A percentile compares a stretch with the other conserved stretches of the same genome.
Conservation (phyloP, 2,329 filamentous ascomycete species). For the Botrytis byssoidea region DNA sequence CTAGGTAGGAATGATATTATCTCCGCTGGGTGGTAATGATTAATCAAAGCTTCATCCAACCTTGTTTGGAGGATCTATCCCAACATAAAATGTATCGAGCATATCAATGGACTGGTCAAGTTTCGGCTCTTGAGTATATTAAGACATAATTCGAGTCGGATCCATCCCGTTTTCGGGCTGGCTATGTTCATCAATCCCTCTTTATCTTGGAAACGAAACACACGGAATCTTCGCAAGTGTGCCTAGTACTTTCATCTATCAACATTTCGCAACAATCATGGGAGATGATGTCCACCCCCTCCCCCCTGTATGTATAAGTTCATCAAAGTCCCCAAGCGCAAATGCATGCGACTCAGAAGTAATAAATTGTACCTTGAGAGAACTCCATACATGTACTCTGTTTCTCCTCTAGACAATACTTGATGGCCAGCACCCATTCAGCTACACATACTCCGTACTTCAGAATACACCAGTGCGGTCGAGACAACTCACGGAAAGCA, state of each 20-base stretch:
- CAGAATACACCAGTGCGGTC: slow-evolving; percentile 26
- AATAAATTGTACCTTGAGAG: slow-evolving; percentile 14
- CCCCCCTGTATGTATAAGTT: slow-evolving; percentile 21
- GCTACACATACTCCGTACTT: slow-evolving; percentile 9
- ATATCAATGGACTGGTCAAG: slow-evolving; percentile 15
- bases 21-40: neutral
- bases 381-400: slow-evolving; percentile 3
- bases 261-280: neutral
- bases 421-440: slow-evolving; percentile 15
- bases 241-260: neutral
- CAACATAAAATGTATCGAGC: neutral
- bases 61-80: slow-evolving; percentile 10
- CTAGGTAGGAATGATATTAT: neutral
- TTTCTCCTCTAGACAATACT: neutral
- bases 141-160: slow-evolving; percentile 18
- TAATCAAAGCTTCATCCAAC: neutral
- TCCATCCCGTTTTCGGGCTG: slow-evolving; percentile 18
- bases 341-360: slow-evolving; percentile 27
- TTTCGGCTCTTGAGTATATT: slow-evolving; percentile 16
- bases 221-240: neutral
- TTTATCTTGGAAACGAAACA: slow-evolving; percentile 8
- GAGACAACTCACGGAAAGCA: slow-evolving; percentile 34
- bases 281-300: neutral
- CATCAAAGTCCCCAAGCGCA: slow-evolving; percentile 29
- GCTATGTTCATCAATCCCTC: neutral